phyloP scores from a whole-genome alignment of 768 basidiomycete genomes.

The Agaricus sinodeliciosus region DNA sequence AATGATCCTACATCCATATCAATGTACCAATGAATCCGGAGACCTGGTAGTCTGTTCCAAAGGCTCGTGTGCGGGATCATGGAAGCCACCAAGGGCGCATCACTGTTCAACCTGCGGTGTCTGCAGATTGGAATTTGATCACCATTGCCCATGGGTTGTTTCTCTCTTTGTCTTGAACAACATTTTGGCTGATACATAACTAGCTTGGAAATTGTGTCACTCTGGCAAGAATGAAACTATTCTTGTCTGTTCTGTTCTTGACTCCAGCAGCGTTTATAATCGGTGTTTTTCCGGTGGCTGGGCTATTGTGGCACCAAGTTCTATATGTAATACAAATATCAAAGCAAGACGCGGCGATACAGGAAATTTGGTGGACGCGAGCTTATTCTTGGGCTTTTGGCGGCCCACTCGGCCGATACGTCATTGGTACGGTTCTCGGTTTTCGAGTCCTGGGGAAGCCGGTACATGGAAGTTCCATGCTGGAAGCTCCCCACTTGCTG shows the following conservation, averaged over 20 bases:
- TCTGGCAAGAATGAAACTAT: conserved; percentile 27
- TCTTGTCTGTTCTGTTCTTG: conserved; percentile 26
- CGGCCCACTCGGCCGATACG: conserved; percentile 36
- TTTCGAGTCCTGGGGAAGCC: conserved; percentile 22
- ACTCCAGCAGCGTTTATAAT: conserved; percentile 24
- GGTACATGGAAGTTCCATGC: conserved; percentile 14
- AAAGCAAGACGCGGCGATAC: conserved; percentile 21
- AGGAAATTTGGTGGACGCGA: conserved; percentile 35
- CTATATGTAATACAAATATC: conserved; percentile 23
- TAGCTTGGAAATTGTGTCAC: conserved; percentile 40
- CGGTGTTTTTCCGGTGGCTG: conserved; percentile 22
- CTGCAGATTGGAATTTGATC: conserved; percentile 38
- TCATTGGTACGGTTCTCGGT: conserved; percentile 31
- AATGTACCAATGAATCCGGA: conserved; percentile 26
- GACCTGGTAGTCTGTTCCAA: conserved; percentile 28
- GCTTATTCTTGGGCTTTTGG: conserved; percentile 37
- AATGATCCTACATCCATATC: conserved; percentile 31
- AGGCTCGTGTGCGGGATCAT: conserved; percentile 26
- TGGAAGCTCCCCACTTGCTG: conserved; percentile 32
- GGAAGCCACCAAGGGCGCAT: conserved; percentile 38
- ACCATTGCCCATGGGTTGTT: conserved; percentile 43
- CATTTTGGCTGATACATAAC: not conserved
- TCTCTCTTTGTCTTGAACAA: not conserved
- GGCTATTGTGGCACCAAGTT: conserved; percentile 22
- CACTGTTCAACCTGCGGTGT: conserved; percentile 40